Evolutionary conservation across 495 filamentous ascomycete species (phyloP).

Genomic region (Neurospora sp.): DNA sequence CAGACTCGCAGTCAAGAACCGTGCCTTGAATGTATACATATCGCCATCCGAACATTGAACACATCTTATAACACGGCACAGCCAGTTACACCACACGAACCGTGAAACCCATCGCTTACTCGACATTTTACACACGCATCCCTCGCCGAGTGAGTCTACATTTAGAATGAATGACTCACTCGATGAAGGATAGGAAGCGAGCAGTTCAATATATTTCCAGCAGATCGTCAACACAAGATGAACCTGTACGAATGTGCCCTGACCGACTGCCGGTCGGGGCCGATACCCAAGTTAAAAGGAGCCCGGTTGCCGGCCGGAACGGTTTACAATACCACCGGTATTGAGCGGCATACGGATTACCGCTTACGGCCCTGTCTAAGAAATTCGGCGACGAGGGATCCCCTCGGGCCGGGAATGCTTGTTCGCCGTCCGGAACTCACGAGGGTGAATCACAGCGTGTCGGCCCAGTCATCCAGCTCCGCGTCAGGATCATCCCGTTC

Average conservation of each 20-base stretch:
- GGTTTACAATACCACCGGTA: background rate
- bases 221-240: background rate
- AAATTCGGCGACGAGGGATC: background rate
- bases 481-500: background rate
- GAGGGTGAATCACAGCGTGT: background rate
- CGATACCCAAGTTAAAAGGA: background rate
- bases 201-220: background rate
- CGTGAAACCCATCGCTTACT: background rate
- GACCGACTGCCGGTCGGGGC: background rate
- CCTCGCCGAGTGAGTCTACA: background rate
- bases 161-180: background rate
- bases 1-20: background rate
- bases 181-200: background rate
- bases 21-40: background rate
- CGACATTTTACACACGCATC: background rate
- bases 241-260: background rate
- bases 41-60: background rate
- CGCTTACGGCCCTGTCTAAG: background rate
- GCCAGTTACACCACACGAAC: background rate
- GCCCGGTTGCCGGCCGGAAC: background rate
- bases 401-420: background rate
- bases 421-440: background rate
- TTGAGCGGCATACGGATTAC: background rate
- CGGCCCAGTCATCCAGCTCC: background rate
- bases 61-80: background rate